Evolutionary conservation across 208 protist species (phyloP).

Genomic region (Leishmania tropica): DNA sequence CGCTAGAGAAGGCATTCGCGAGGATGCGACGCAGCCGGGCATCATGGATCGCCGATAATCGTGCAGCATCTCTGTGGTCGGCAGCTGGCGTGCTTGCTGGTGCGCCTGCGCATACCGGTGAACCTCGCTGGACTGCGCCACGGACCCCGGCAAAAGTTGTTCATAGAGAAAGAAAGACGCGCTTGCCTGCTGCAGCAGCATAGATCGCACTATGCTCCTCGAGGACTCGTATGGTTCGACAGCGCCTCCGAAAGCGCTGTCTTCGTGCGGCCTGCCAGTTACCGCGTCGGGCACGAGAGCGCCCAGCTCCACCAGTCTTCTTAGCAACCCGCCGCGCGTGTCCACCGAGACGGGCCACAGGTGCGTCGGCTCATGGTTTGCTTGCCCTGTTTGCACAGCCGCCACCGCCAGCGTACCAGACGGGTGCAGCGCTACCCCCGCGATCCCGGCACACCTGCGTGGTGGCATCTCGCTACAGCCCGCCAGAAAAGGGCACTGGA

Average conservation of each 20-base stretch:
- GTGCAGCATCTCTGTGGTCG: conserved; percentile 13
- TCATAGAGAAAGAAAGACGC: conserved; percentile 24
- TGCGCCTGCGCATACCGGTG: conserved; percentile 16
- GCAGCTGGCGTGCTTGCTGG: conserved; percentile 10
- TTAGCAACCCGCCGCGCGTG: conserved; percentile 15
- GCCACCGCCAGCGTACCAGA: conserved; percentile 53
- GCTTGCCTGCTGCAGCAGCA: conserved; percentile 11
- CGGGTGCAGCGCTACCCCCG: conserved; percentile 66
- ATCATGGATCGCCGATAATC: neutral
- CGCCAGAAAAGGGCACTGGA: conserved; percentile 51
- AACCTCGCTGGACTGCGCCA: conserved; percentile 14
- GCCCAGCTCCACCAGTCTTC: conserved; percentile 20
- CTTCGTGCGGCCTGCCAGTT: conserved; percentile 2
- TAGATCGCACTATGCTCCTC: neutral
- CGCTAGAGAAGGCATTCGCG: neutral
- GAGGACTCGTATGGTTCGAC: neutral
- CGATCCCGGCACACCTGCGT: conserved; percentile 33
- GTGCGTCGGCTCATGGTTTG: conserved; percentile 35
- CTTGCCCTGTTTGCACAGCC: conserved; percentile 40
- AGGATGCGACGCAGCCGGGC: neutral
- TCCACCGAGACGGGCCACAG: conserved; percentile 43
- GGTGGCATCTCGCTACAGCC: conserved; percentile 28
- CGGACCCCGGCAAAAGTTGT: conserved; percentile 17
- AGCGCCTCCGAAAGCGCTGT: neutral
- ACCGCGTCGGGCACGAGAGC: neutral